A percentile compares a stretch with the other conserved stretches of the same genome.
Evolutionary conservation across 2,329 filamentous ascomycete genomes (phyloP).

Genomic region (Aspergillus ochraceus): DNA sequence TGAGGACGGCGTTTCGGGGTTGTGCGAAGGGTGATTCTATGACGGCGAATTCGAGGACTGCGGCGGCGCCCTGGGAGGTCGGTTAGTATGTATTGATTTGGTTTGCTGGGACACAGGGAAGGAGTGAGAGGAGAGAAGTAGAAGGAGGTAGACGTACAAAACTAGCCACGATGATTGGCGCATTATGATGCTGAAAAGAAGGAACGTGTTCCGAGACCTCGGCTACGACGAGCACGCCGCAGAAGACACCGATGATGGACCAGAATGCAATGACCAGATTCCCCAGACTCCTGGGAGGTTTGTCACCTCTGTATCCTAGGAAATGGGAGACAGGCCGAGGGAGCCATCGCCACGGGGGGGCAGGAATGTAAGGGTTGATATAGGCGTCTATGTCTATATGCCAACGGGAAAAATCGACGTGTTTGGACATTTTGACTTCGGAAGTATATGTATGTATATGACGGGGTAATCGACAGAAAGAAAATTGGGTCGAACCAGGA

Average conservation of each 20-base stretch:
- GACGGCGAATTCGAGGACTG: constrained; percentile 72
- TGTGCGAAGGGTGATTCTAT: constrained; percentile 73
- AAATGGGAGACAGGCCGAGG: constrained; percentile 68
- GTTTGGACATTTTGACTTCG: neutral
- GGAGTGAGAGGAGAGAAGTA: neutral
- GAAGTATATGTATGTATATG: neutral
- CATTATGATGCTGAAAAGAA: constrained; percentile 53
- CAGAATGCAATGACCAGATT: constrained; percentile 62
- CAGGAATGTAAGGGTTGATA: constrained; percentile 69
- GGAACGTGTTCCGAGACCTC: constrained; percentile 57
- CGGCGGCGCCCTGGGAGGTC: constrained; percentile 64
- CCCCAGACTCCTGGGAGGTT: constrained; percentile 46
- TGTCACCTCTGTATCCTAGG: constrained; percentile 59
- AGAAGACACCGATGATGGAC: constrained; percentile 66
- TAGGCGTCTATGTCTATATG: constrained; percentile 76
- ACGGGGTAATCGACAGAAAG: too few species aligned
- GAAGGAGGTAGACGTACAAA: constrained; percentile 56
- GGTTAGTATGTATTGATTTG: constrained; percentile 7
- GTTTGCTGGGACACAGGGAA: neutral
- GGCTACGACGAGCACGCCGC: constrained; percentile 60
- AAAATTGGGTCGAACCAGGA: too few species aligned
- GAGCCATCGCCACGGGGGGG: constrained; percentile 62
- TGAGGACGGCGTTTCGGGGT: constrained; percentile 67
- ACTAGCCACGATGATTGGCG: constrained; percentile 66
- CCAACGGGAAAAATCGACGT: constrained; percentile 29